A percentile compares a stretch with the other conserved stretches of the same genome.
Conservation (phyloP, 768 basidiomycete genomes). For the Leccinum fibrillosum region DNA sequence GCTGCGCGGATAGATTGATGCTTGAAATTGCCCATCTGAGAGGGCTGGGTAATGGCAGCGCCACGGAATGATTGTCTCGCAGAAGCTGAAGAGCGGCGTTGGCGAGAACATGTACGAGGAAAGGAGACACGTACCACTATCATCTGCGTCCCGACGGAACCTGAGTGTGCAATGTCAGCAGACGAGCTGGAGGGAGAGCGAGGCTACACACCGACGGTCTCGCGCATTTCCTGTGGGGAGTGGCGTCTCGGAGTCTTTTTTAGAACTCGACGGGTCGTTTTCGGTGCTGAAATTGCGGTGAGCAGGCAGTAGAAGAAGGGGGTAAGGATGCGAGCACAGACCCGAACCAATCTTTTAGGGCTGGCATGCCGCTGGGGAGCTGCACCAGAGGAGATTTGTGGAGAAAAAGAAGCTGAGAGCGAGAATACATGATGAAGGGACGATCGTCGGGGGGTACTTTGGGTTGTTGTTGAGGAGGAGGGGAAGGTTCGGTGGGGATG, state of each 20-base stretch:
- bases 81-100: conserved; percentile 40
- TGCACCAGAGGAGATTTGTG: conserved; percentile 74
- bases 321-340: conserved; percentile 36
- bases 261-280: conserved; percentile 38
- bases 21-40: conserved; percentile 92
- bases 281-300: conserved; percentile 42
- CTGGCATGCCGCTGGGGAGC: conserved; percentile 72
- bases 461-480: conserved; percentile 8
- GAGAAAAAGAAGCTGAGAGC: conserved; percentile 63
- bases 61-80: conserved; percentile 69
- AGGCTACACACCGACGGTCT: conserved; percentile 59
- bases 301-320: conserved; percentile 3
- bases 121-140: conserved; percentile 49
- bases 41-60: conserved; percentile 63
- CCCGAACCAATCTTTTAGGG: conserved; percentile 88
- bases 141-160: conserved; percentile 75
- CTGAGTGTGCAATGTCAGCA: conserved; percentile 36
- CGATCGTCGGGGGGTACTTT: conserved; percentile 21
- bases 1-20: conserved; percentile 75
- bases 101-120: conserved; percentile 1
- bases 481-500: conserved; percentile 14
- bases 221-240: conserved; percentile 49
- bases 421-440: conserved; percentile 65
- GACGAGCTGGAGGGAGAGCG: neutral
- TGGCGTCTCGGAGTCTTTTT: conserved; percentile 63